These are phyloP conservation scores for Ganoderma sp. DNA, from an alignment of 1,284 basidiomycete genomes.

Conservation along the genomic window DNA sequence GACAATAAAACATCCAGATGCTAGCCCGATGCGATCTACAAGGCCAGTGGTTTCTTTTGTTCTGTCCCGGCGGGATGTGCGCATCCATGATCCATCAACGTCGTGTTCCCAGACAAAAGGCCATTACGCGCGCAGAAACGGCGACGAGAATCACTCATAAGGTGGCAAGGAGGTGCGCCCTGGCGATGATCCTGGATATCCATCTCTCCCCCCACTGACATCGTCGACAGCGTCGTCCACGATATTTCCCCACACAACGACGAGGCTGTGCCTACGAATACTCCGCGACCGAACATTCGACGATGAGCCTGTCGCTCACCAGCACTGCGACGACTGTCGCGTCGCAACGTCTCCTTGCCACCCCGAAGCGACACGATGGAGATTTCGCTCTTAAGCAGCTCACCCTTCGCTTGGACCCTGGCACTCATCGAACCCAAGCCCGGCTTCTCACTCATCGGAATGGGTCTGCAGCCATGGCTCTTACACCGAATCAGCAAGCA, in stretches of 20 bases:
- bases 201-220: conserved; percentile 3
- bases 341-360: conserved; percentile 28
- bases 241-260: conserved; percentile 3
- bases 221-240: conserved; percentile 2
- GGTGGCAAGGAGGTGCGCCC: conserved; percentile 11
- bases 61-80: conserved; percentile 15
- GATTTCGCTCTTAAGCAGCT: conserved; percentile 22
- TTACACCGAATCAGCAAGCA: conserved; percentile 9
- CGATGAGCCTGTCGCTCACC: conserved; percentile 10
- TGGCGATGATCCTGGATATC: conserved; percentile 18
- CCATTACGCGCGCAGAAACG: conserved; percentile 16
- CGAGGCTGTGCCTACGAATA: conserved; percentile 6
- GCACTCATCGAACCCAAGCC: not conserved
- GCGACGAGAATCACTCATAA: conserved; percentile 25
- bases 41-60: conserved; percentile 28
- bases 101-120: conserved; percentile 28
- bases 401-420: conserved; percentile 21
- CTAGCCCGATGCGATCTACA: conserved; percentile 25
- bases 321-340: conserved; percentile 16
- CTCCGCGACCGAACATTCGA: conserved; percentile 8
- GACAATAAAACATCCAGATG: conserved; percentile 21
- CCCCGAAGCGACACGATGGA: conserved; percentile 14
- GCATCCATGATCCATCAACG: conserved; percentile 28
- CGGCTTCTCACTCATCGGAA: not conserved
- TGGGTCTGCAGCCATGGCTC: conserved; percentile 12